These are phyloP conservation scores for Bruguiera hainesii DNA, from an alignment of 441 rosid species.

Conservation along the genomic window DNA sequence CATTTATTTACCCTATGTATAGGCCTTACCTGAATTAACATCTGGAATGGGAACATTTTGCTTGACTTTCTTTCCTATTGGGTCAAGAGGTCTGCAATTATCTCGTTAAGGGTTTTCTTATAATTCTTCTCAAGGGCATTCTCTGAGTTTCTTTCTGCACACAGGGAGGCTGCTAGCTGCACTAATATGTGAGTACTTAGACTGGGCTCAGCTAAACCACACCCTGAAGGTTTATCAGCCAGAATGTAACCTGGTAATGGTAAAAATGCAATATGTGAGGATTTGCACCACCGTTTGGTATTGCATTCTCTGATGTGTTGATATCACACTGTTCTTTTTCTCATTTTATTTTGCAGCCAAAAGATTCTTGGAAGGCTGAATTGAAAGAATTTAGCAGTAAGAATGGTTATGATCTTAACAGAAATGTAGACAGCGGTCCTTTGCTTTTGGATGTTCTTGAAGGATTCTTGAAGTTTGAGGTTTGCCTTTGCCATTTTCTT, in stretches of 20 bases:
- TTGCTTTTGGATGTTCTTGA: slow-evolving; percentile 91
- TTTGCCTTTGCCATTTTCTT: slow-evolving; percentile 22
- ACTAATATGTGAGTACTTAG: slow-evolving; percentile 81
- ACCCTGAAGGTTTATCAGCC: slow-evolving; percentile 85
- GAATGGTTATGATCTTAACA: slow-evolving; percentile 73
- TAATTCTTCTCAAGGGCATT: background rate
- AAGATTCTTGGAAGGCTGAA: slow-evolving; percentile 88
- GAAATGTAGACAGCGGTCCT: slow-evolving; percentile 77
- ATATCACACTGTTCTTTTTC: slow-evolving; percentile 11
- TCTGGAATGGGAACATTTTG: background rate
- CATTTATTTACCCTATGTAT: background rate
- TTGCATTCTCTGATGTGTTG: background rate
- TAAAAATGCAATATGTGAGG: slow-evolving; percentile 20
- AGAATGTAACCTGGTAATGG: slow-evolving; percentile 97
- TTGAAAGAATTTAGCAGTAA: slow-evolving; percentile 78
- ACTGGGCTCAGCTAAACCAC: slow-evolving; percentile 95
- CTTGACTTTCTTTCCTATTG: background rate
- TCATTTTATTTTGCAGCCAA: slow-evolving; percentile 50
- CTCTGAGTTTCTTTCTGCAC: slow-evolving; percentile 21
- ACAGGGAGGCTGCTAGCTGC: slow-evolving; percentile 90
- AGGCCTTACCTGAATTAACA: background rate
- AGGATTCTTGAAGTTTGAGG: slow-evolving; percentile 91
- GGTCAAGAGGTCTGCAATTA: slow-evolving; percentile 5
- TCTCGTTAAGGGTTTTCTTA: background rate
- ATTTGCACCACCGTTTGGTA: background rate